These are phyloP conservation scores for Cupressus sempervirens DNA, from an alignment of 75 land plant genomes.

Conservation along the genomic window DNA sequence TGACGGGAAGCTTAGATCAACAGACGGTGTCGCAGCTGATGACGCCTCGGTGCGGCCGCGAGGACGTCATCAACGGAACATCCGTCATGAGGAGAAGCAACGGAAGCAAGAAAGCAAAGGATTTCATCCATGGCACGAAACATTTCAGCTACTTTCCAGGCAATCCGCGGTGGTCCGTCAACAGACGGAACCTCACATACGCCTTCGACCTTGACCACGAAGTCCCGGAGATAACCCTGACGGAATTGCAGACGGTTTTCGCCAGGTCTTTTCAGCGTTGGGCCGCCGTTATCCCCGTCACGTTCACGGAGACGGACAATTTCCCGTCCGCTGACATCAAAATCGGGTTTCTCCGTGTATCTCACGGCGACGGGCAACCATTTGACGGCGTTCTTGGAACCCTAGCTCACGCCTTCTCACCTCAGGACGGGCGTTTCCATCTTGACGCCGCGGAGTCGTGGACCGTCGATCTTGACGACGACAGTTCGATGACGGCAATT, in stretches of 20 bases:
- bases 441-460: conserved; percentile 37
- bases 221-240: not conserved
- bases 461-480: not conserved
- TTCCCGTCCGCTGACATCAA: conserved; percentile 18
- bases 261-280: conserved; percentile 30
- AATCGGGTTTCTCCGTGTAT: conserved; percentile 23
- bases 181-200: conserved; percentile 33
- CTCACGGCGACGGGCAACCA: conserved; percentile 44
- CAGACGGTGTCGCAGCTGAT: conserved; percentile 18
- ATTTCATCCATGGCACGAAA: not conserved
- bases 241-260: conserved; percentile 14
- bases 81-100: conserved; percentile 9
- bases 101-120: not conserved
- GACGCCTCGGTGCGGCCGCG: conserved; percentile 39
- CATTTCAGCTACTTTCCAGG: conserved; percentile 52
- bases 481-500: conserved; percentile 1
- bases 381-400: conserved; percentile 46
- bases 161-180: conserved; percentile 41
- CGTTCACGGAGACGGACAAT: conserved; percentile 21
- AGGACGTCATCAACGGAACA: conserved; percentile 27
- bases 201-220: conserved; percentile 26
- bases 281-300: conserved; percentile 29
- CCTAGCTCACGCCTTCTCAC: conserved; percentile 47
- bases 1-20: conserved; percentile 24
- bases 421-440: conserved; percentile 35